phyloP scores from a whole-genome alignment of 306 rosid genomes.

The Abrus pulchellus region DNA sequence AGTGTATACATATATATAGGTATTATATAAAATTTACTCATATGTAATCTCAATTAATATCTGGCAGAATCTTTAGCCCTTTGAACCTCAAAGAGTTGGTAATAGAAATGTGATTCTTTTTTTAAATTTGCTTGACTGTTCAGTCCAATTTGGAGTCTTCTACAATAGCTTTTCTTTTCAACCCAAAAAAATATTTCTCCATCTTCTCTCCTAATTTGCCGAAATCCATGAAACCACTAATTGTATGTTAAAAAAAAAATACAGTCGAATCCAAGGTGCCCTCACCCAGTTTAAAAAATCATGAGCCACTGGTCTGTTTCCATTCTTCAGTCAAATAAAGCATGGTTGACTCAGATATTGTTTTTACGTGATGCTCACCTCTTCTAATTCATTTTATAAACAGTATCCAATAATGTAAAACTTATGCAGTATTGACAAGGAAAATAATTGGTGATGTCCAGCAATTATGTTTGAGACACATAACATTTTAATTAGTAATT shows the following conservation, averaged over 20 bases:
- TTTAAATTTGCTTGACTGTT: conserved; percentile 33
- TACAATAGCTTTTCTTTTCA: not conserved
- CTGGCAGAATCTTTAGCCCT: conserved; percentile 40
- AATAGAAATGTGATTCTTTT: not conserved
- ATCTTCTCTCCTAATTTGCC: conserved; percentile 5
- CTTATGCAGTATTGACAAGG: not conserved
- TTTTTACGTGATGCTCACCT: conserved; percentile 25
- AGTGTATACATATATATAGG: conserved; percentile 1
- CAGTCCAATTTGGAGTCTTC: conserved; percentile 49
- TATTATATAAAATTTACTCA: conserved; percentile 22
- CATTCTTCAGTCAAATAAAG: conserved; percentile 53
- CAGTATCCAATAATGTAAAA: conserved; percentile 14
- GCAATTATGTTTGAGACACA: not conserved
- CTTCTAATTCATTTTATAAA: not conserved
- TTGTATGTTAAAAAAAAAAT: not conserved
- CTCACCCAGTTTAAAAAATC: conserved; percentile 23
- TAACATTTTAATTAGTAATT: not conserved
- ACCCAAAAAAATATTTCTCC: not conserved
- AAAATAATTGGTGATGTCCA: not conserved
- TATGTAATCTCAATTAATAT: conserved; percentile 2
- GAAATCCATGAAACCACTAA: conserved; percentile 33
- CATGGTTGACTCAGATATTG: conserved; percentile 46
- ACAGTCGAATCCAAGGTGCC: conserved; percentile 45
- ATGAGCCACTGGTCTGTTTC: conserved; percentile 35
- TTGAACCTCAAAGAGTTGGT: conserved; percentile 46